Evolutionary conservation across 306 rosid species (phyloP), one percentile per base, ranked within the genome.

Genomic region (Fragaria ananassa): DNA sequence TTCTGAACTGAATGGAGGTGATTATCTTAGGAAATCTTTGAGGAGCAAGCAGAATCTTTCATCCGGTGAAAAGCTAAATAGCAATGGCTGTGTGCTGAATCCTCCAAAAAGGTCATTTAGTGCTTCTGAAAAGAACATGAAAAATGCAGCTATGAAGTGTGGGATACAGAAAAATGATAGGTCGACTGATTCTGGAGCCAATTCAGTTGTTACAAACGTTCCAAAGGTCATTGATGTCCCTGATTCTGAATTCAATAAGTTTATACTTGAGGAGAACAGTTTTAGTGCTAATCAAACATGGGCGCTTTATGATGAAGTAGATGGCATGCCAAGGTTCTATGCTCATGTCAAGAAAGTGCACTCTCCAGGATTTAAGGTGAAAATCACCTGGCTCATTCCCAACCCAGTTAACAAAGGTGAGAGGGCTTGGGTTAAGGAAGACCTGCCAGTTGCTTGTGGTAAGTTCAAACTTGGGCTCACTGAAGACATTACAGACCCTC

Each of bases 261-360:
- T 95, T 47, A 25, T 1, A 8, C 78, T n/a, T 76, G 97, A 87
- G 6, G 76, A 80, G 81, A 85, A 71, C 50, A 81, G 85, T 81
- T 85, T 95, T 80, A 86, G 76, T 68, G 86, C 56, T 58, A 58
- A 81, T 74, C 97, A 95, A 75, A 64, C 81, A 9, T 95, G 98
- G 98, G 95, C 97, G 27, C 49, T 87, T 45, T 95, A 81, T 86
- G 98, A 92, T 86, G 35, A 78, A 35, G 27, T 23, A 25, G 93
- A 88, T 76, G 71, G 86, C 58, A 90, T 95, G 97, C 98, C 97
- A 56, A 89, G 98, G 81, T 90, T 75, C 83, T 92, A 92, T 83
- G 96, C 93, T 39, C 77, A 76, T 10, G 71, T 95, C 72, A 88
- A 78, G 83, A 89, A 89, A 84, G 93, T 90, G 39, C 71, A 84